These are phyloP conservation scores for Ophiostoma piceae DNA, from an alignment of 2,329 filamentous ascomycete genomes.

Conservation along the genomic window DNA sequence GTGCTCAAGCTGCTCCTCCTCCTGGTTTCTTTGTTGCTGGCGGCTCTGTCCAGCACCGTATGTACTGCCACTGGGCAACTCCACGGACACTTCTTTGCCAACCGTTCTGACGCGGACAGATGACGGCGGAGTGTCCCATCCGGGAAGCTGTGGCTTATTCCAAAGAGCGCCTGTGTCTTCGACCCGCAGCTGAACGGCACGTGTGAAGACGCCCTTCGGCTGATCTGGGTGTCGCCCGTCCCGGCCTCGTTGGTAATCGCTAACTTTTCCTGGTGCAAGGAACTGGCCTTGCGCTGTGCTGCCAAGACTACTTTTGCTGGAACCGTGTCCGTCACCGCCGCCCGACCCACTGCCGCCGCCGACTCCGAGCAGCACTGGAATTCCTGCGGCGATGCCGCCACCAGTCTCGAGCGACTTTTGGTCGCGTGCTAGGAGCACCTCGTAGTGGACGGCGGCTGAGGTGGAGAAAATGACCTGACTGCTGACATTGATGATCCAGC, in stretches of 20 bases:
- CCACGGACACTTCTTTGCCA: neutral
- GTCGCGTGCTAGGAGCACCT: constrained; percentile 79
- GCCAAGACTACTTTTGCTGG: constrained; percentile 1
- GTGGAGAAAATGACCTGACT: constrained; percentile 93
- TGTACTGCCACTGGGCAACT: constrained; percentile 10
- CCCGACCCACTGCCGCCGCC: constrained; percentile 28
- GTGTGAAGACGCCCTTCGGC: constrained; percentile 74
- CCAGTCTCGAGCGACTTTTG: constrained; percentile 71
- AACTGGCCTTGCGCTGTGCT: constrained; percentile 31
- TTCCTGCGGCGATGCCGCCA: constrained; percentile 31
- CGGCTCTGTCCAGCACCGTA: neutral
- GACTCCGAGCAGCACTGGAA: constrained; percentile 41
- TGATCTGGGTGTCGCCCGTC: constrained; percentile 58
- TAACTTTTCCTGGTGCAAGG: constrained; percentile 63
- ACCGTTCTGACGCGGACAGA: constrained; percentile 18
- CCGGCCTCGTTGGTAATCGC: constrained; percentile 66
- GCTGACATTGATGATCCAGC: constrained; percentile 86
- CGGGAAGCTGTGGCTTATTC: constrained; percentile 74
- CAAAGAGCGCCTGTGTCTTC: constrained; percentile 87
- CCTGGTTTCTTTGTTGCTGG: constrained; percentile 23
- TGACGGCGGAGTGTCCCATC: constrained; percentile 31
- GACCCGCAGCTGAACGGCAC: constrained; percentile 68
- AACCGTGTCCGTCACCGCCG: neutral
- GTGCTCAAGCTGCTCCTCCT: constrained; percentile 13
- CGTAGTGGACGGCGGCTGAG: constrained; percentile 81